Base-by-base conservation (phyloP, 2,329 filamentous ascomycete genomes). In the Cladosporium sp. region DNA sequence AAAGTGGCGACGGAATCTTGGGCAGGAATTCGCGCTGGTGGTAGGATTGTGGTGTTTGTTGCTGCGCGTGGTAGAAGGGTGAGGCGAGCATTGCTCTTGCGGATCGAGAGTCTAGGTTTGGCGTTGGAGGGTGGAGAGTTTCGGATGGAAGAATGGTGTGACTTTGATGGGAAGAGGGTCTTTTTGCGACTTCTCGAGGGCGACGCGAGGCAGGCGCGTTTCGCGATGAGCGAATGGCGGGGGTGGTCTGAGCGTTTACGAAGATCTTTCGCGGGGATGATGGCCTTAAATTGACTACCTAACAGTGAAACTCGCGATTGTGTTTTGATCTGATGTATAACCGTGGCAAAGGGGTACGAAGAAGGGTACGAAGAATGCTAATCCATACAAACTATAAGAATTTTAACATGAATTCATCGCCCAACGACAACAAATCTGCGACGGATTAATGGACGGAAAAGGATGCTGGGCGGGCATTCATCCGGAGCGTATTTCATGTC, bases 1-100 rank as follows among this genome's bases (percentile, higher is more conserved):
- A 80, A 18, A 83, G 77, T 68, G 81, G 80, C 60, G 80, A 82
- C 3, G 80, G 76, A 37, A 71, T 67, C n/a, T 68, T 56, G 21
- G 74, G 74, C n/a, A 70, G 67, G 70, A 71, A 73, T 16, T 64
- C 66, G 70, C 68, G 69, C 46, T 66, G 33, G 28, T 62, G 46
- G 33, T 62, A 37, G 55, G 31, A 31, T 11, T 21, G 10, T 14
- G 35, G 23, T 23, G 23, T 40, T 31, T 16, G 35, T 40, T 62
- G 35, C n/a, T 55, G 60, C 12, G 21, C 18, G 21, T 49, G 40
- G n/a, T 46, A 29, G 29, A 52, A 62, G 11, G 59, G 59, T 7
- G 29, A 52, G 61, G 50, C 61, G 50, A 63, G 61, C 61, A 63
- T 63, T 28, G 23, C 55, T 57, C 53, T 57, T 52, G 49, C 29